These are phyloP conservation scores for Evernia prunastri DNA, from an alignment of 495 filamentous ascomycete genomes.

Conservation along the genomic window DNA sequence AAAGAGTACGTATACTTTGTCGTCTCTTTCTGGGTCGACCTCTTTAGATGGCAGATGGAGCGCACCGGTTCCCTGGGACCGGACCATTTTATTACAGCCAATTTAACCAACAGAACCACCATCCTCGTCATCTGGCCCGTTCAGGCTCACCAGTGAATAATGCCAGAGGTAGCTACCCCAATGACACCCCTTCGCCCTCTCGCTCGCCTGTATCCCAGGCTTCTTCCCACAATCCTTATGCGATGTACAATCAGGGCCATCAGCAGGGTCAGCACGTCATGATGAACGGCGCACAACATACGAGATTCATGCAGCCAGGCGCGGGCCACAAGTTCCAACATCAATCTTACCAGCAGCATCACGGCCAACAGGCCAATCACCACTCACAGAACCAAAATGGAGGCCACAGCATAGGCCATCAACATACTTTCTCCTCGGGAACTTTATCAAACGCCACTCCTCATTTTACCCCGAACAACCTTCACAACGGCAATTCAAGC, in stretches of 20 bases:
- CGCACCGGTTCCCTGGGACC: conserved; percentile 60
- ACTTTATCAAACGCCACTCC: conserved; percentile 67
- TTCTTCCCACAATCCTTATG: conserved; percentile 57
- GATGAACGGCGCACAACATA: conserved; percentile 57
- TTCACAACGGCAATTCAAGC: conserved; percentile 67
- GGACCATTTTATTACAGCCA: conserved; percentile 56
- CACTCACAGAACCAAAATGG: conserved; percentile 66
- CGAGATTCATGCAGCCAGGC: conserved; percentile 60
- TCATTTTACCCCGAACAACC: conserved; percentile 61
- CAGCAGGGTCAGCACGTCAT: conserved; percentile 76
- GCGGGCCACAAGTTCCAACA: conserved; percentile 68
- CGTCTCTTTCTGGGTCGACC: conserved; percentile 39
- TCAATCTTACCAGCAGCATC: conserved; percentile 63
- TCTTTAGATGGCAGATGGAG: conserved; percentile 80
- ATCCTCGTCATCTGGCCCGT: conserved; percentile 43
- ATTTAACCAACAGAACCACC: conserved; percentile 46
- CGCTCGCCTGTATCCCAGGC: conserved; percentile 64
- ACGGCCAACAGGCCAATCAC: conserved; percentile 69
- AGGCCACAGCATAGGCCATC: conserved; percentile 57
- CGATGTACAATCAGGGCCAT: conserved; percentile 78
- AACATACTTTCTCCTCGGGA: conserved; percentile 73
- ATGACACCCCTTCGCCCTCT: conserved; percentile 63
- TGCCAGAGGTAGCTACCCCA: conserved; percentile 34
- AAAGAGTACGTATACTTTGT: background rate
- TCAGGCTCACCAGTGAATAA: conserved; percentile 52